Conservation (phyloP, 805 yeast genomes). For the Kurtzmaniella cleridarum region DNA sequence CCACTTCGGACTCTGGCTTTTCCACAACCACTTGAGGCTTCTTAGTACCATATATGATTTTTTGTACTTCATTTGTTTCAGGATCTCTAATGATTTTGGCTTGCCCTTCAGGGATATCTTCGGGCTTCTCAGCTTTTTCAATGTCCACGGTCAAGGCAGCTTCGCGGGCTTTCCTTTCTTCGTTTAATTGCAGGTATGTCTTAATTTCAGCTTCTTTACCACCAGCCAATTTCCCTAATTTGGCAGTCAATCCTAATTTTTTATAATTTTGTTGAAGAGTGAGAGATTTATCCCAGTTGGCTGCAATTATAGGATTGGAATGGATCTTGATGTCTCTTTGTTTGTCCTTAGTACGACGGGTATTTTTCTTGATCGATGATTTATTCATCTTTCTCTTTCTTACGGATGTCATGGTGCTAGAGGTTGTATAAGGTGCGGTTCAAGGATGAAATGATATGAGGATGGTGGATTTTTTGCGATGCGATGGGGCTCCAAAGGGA, state of each 20-base stretch:
- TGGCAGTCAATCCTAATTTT: constrained; percentile 67
- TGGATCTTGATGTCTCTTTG: constrained; percentile 61
- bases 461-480: too few relatives aligned
- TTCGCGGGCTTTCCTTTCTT: constrained; percentile 10
- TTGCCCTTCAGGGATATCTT: constrained; percentile 68
- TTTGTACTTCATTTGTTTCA: constrained; percentile 55
- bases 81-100: constrained; percentile 72
- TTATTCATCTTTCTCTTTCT: constrained; percentile 82
- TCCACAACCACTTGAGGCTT: constrained; percentile 14
- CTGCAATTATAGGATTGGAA: constrained; percentile 78
- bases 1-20: constrained; percentile 38
- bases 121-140: constrained; percentile 45
- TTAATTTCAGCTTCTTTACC: constrained; percentile 56
- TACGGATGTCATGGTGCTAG: constrained; percentile 54
- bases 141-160: constrained; percentile 29
- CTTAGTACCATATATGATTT: constrained; percentile 68
- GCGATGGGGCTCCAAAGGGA: too few relatives aligned
- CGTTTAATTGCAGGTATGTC: constrained; percentile 19
- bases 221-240: constrained; percentile 67
- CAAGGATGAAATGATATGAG: too few relatives aligned
- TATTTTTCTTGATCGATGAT: constrained; percentile 62
- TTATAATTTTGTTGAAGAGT: constrained; percentile 86
- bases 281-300: constrained; percentile 80
- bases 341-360: constrained; percentile 66
- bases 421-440: too few relatives aligned